Percentiles rank a stretch among this genome's conserved stretches.
These are phyloP conservation scores for Diaporthe citriasiana DNA, from an alignment of 2,329 filamentous ascomycete species.

Conservation along the genomic window DNA sequence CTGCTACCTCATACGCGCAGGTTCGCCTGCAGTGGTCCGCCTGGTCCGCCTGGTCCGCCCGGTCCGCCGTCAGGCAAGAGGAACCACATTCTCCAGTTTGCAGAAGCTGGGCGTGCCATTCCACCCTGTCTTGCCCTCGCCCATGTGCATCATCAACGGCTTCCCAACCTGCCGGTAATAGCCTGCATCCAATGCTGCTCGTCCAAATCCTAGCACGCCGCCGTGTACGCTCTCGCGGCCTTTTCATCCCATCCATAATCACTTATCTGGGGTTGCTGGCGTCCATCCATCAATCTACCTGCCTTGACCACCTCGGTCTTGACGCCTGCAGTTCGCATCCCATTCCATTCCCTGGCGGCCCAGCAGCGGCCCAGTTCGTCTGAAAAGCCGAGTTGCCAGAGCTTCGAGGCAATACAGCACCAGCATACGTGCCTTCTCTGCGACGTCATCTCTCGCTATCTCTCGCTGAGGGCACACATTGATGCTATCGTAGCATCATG, in stretches of 20 bases:
- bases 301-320: neutral
- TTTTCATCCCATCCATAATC: slow-evolving; percentile 2
- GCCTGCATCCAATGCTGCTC: slow-evolving; percentile 10
- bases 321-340: slow-evolving; percentile 23
- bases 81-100: neutral
- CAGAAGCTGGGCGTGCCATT: neutral
- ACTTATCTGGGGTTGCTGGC: slow-evolving; percentile 16
- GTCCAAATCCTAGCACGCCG: neutral
- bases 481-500: slow-evolving; percentile 36
- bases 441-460: neutral
- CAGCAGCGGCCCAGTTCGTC: neutral
- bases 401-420: neutral
- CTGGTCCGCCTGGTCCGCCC: slow-evolving; percentile 3
- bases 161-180: slow-evolving; percentile 17
- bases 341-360: neutral
- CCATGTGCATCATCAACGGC: slow-evolving; percentile 12
- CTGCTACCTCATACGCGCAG: neutral
- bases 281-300: slow-evolving; percentile 7
- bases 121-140: neutral
- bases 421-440: slow-evolving; percentile 8
- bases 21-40: slow-evolving; percentile 16
- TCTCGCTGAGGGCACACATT: neutral
- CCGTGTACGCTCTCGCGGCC: slow-evolving; percentile 10
- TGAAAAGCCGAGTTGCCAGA: neutral
- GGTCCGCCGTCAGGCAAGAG: slow-evolving; percentile 17